These are phyloP conservation scores for Misopates orontium DNA, from an alignment of 257 asterid genomes.

Conservation along the genomic window DNA sequence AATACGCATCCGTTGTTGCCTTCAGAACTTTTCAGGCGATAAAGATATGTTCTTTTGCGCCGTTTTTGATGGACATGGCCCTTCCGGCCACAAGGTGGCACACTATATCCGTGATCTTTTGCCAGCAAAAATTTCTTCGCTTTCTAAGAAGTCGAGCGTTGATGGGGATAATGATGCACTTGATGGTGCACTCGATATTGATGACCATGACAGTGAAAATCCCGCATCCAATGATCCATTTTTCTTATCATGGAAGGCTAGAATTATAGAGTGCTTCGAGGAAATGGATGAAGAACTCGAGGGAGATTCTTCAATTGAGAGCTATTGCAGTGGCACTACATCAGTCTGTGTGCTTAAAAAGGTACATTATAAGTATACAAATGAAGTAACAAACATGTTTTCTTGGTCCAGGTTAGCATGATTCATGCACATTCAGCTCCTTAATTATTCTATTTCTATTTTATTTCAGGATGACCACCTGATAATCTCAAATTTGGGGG, in stretches of 20 bases:
- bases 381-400: not conserved
- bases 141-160: conserved; percentile 27
- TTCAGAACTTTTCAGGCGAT: conserved; percentile 71
- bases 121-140: conserved; percentile 64
- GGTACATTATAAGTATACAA: conserved; percentile 40
- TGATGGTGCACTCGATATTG: conserved; percentile 12
- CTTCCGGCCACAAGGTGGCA: conserved; percentile 83
- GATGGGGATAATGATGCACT: conserved; percentile 31
- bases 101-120: conserved; percentile 59
- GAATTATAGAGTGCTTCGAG: conserved; percentile 47
- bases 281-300: conserved; percentile 73
- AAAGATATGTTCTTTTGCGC: conserved; percentile 68
- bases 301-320: conserved; percentile 52
- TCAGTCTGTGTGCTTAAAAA: conserved; percentile 68
- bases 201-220: conserved; percentile 6
- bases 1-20: not conserved
- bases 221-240: conserved; percentile 37
- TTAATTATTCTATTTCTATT: not conserved
- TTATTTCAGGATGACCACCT: conserved; percentile 65
- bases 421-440: not conserved
- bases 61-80: conserved; percentile 94
- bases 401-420: too few species aligned
- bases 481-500: conserved; percentile 75
- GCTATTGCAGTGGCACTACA: conserved; percentile 84
- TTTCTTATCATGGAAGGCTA: conserved; percentile 59